Conservation (phyloP, 805 yeast genomes). For the Millerago galiae region DNA sequence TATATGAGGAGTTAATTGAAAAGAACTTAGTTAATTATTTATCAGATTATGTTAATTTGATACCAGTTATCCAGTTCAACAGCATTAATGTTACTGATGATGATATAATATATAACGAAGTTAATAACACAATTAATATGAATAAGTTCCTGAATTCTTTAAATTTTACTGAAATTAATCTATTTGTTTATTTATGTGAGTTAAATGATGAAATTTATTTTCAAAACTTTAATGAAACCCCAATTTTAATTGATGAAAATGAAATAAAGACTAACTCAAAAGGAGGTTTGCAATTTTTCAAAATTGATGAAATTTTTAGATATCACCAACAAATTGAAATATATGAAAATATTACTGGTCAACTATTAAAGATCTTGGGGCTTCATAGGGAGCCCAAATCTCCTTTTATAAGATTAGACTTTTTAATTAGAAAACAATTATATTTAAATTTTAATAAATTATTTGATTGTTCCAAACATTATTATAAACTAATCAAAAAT, state of each 20-base stretch:
- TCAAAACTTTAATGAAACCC: not conserved
- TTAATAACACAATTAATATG: not conserved
- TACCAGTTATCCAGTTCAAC: not conserved
- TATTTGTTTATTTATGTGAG: not conserved
- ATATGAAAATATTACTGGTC: conserved; percentile 4
- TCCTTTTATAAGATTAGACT: conserved; percentile 9
- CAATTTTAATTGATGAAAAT: not conserved
- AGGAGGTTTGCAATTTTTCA: conserved; percentile 2
- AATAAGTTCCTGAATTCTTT: not conserved
- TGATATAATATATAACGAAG: not conserved
- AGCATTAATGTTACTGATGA: not conserved
- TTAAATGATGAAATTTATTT: not conserved
- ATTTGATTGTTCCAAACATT: not conserved
- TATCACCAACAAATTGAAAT: conserved; percentile 2
- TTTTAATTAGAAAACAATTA: conserved; percentile 8
- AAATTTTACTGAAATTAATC: not conserved
- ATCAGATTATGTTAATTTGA: not conserved
- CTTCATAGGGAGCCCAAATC: conserved; percentile 6
- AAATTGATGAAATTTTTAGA: not conserved
- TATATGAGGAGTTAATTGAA: not conserved
- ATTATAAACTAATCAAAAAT: not conserved
- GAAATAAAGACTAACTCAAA: not conserved
- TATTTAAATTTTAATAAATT: not conserved
- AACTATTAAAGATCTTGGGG: conserved; percentile 5
- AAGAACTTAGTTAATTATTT: not conserved